Conservation (phyloP, 2,329 filamentous ascomycete species). For the Hypoxylon sp. region DNA sequence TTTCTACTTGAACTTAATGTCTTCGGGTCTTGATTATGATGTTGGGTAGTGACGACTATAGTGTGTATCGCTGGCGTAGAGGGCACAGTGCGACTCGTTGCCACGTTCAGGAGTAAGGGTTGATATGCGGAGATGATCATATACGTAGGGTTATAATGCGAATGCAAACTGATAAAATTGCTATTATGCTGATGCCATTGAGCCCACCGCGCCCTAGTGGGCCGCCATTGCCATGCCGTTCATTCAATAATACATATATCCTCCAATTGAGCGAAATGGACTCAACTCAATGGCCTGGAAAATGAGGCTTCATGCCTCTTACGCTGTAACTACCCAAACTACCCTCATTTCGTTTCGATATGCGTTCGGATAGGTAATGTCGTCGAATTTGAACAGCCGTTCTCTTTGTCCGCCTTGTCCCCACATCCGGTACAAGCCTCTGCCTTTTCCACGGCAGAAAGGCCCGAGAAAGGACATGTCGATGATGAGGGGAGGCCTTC, state of each 20-base stretch:
- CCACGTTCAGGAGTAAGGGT: too few species aligned
- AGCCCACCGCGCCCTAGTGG: conserved; percentile 7
- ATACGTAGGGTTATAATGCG: background rate
- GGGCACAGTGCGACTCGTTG: too few species aligned
- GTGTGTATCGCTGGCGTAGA: too few species aligned
- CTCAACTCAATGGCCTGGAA: background rate
- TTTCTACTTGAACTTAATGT: background rate
- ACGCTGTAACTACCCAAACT: background rate
- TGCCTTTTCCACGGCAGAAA: conserved; percentile 34
- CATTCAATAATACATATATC: background rate
- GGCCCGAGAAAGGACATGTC: conserved; percentile 48
- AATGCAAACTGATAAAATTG: background rate
- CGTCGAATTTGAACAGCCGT: conserved; percentile 28
- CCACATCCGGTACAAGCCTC: conserved; percentile 38
- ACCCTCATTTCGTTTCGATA: conserved; percentile 27
- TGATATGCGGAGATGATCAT: too few species aligned
- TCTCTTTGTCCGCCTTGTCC: conserved; percentile 33
- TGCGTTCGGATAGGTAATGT: conserved; percentile 36
- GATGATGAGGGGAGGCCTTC: conserved; percentile 52
- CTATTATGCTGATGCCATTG: background rate
- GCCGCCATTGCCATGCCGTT: background rate
- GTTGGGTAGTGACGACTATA: background rate
- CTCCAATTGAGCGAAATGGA: background rate
- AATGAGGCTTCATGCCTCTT: background rate
- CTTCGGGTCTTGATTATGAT: background rate